Base-by-base conservation (phyloP, 441 rosid species). In the Brassica balearica region DNA sequence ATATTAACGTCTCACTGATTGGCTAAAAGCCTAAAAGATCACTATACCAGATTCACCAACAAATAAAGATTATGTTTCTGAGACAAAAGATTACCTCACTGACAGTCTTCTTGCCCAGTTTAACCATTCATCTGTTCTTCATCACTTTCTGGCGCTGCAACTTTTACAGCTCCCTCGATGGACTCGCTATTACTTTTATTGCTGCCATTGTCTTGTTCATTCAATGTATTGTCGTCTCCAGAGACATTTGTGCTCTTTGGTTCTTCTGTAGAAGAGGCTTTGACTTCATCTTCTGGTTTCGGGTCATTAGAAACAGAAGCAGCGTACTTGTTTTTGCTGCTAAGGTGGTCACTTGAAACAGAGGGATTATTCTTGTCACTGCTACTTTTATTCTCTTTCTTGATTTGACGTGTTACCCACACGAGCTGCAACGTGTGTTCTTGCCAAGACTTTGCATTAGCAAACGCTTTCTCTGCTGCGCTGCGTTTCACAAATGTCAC, bases 361-460 rank as follows among this genome's bases (percentile, higher is more conserved):
- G 77, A 72, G 41, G 6, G 77, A 67, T 62, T 72, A 11, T 70
- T 85, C 76, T 85, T 69, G 1, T 34, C 62, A 3, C 0, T 86
- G 71, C 65, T 81, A 77, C 76, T 72, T 65, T 70, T 63, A 12
- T 64, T 63, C 51, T 85, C 82, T 76, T 74, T 84, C 77, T 75
- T 75, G 74, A 84, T 77, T 67, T 82, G 76, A 61, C 88, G 77
- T 46, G 82, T 83, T 80, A 85, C 75, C 99, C 99, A 96, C 55
- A 48, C 64, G 56, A 94, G 86, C 85, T 85, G 89, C 85, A 96
- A 83, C 82, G 64, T 81, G 68, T 90, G 88, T 77, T 91, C 97
- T 83, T 87, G 86, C 98, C 98, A 96, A 81, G 84, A 84, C 84
- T 91, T 96, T 83, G 89, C 94, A 82, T 89, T 90, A n/a, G 73